A percentile compares a stretch with the other conserved stretches of the same genome.
These are phyloP conservation scores for Ogataea haglerorum DNA, from an alignment of 805 yeast genomes.

Conservation along the genomic window DNA sequence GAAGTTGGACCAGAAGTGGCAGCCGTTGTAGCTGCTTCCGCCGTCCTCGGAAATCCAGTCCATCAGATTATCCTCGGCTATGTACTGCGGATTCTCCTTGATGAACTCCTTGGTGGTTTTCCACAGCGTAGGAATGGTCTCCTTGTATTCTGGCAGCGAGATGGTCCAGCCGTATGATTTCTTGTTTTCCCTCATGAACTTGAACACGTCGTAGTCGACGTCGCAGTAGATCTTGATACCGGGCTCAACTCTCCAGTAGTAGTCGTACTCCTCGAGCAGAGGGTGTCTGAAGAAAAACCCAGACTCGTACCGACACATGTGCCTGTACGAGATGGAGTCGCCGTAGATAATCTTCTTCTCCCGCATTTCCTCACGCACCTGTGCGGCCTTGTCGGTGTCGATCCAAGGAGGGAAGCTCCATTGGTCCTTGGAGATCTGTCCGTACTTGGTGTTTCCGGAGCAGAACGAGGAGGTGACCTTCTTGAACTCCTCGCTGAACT, in stretches of 20 bases:
- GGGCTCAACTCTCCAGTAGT: slow-evolving; percentile 96
- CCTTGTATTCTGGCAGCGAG: slow-evolving; percentile 68
- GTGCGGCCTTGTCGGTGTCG: slow-evolving; percentile 63
- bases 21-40: slow-evolving; percentile 69
- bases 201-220: slow-evolving; percentile 74
- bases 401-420: slow-evolving; percentile 89
- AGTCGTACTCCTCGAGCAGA: slow-evolving; percentile 70
- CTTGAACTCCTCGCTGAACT: slow-evolving; percentile 79
- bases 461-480: slow-evolving; percentile 60
- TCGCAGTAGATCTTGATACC: slow-evolving; percentile 79
- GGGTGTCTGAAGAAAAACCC: slow-evolving; percentile 86
- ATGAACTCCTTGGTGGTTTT: slow-evolving; percentile 61
- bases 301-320: slow-evolving; percentile 90
- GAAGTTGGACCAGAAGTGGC: slow-evolving; percentile 92
- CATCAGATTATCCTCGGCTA: slow-evolving; percentile 60
- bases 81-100: slow-evolving; percentile 53
- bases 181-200: slow-evolving; percentile 73
- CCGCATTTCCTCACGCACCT: slow-evolving; percentile 51
- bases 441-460: slow-evolving; percentile 77
- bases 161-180: slow-evolving; percentile 78
- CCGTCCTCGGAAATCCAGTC: slow-evolving; percentile 68
- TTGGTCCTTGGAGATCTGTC: slow-evolving; percentile 74
- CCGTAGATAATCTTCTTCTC: slow-evolving; percentile 57
- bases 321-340: slow-evolving; percentile 67
- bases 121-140: slow-evolving; percentile 78